phyloP scores from a whole-genome alignment of 305 asterid species.

The Solanum hybrid region DNA sequence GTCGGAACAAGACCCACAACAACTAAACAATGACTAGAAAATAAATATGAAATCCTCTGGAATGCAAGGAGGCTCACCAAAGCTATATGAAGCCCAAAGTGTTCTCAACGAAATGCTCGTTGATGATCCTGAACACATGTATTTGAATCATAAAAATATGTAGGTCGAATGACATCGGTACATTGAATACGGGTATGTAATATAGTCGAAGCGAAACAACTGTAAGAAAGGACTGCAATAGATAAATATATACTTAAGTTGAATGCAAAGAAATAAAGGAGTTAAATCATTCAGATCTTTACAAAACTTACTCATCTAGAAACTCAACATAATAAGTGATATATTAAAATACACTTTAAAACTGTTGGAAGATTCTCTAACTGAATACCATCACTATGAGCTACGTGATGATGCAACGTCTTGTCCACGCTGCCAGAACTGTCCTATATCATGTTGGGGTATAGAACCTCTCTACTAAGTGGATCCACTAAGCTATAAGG shows the following conservation, averaged over 20 bases:
- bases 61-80: neutral
- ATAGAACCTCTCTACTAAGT: neutral
- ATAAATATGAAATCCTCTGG: neutral
- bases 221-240: neutral
- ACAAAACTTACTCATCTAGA: neutral
- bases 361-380: neutral
- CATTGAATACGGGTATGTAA: neutral
- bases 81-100: neutral
- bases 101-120: neutral
- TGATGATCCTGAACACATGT: neutral
- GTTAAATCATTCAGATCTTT: neutral
- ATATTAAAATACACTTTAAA: neutral
- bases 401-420: neutral
- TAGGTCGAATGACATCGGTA: neutral
- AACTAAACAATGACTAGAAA: neutral
- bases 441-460: neutral
- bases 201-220: neutral
- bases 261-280: no score
- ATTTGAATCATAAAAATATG: neutral
- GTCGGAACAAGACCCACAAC: neutral
- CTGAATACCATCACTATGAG: neutral
- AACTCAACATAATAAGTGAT: neutral
- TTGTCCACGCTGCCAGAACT: neutral
- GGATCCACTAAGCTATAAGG: neutral
- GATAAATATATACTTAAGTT: neutral